phyloP scores from a whole-genome alignment of 768 basidiomycete genomes.

The Mycena olivaceomarginata region DNA sequence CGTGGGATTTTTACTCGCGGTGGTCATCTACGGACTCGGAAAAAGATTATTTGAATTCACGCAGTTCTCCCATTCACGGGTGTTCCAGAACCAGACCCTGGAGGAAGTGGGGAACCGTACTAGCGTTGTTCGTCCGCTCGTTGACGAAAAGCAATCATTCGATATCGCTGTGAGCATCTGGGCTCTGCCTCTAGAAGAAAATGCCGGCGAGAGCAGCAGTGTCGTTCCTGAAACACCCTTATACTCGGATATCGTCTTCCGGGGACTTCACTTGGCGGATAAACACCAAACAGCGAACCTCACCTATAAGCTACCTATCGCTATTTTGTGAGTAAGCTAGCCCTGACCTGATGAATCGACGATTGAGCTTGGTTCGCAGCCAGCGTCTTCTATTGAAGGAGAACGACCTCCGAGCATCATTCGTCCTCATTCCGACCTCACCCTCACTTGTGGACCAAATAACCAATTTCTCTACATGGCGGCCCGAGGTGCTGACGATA shows the following conservation, averaged over 20 bases:
- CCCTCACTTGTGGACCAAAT: slow-evolving; percentile 35
- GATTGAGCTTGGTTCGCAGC: neutral
- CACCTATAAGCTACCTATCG: slow-evolving; percentile 28
- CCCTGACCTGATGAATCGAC: neutral
- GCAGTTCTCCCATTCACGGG: slow-evolving; percentile 24
- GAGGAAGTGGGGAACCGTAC: slow-evolving; percentile 26
- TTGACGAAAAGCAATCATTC: slow-evolving; percentile 22
- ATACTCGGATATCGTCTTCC: slow-evolving; percentile 40
- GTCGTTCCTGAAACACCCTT: slow-evolving; percentile 23
- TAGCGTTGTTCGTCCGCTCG: slow-evolving; percentile 37
- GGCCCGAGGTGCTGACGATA: slow-evolving; percentile 25
- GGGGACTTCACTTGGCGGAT: slow-evolving; percentile 31
- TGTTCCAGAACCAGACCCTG: slow-evolving; percentile 41
- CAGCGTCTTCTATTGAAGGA: slow-evolving; percentile 25
- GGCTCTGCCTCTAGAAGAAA: slow-evolving; percentile 14
- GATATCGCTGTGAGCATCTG: slow-evolving; percentile 29
- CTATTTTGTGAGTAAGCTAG: slow-evolving; percentile 17
- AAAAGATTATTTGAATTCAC: slow-evolving; percentile 14
- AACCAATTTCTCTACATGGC: slow-evolving; percentile 34
- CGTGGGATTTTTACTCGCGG: neutral
- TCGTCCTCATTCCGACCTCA: slow-evolving; percentile 36
- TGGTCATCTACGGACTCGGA: slow-evolving; percentile 3
- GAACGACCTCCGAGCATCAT: slow-evolving; percentile 36
- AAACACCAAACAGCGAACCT: slow-evolving; percentile 11
- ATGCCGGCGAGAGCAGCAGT: neutral